A percentile compares a stretch with the other conserved stretches of the same genome.
phyloP scores from a whole-genome alignment of 495 filamentous ascomycete species.

The Penicillium crystallinum region DNA sequence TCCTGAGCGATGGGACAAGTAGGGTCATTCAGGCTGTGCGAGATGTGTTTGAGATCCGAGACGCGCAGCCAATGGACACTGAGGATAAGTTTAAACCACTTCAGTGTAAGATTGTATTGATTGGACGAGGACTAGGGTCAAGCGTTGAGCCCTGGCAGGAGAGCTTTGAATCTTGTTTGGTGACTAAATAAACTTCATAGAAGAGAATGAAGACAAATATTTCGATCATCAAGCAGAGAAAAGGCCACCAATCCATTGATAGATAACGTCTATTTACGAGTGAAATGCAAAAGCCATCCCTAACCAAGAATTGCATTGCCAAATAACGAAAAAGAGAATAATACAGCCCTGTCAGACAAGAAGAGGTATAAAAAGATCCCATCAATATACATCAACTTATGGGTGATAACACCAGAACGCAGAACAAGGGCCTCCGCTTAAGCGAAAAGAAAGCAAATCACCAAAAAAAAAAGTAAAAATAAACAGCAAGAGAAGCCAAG shows the following conservation, averaged over 20 bases:
- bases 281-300: not conserved
- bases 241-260: not conserved
- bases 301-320: conserved; percentile 17
- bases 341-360: conserved; percentile 32
- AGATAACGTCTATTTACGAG: not conserved
- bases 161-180: conserved; percentile 33
- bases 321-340: conserved; percentile 20
- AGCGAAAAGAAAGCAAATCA: conserved; percentile 1
- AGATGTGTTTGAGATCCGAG: conserved; percentile 87
- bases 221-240: not conserved
- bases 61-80: conserved; percentile 41
- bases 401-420: conserved; percentile 17
- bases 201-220: not conserved
- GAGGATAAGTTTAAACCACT: conserved; percentile 12
- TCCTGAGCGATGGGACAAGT: conserved; percentile 52
- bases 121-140: conserved; percentile 58
- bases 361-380: conserved; percentile 17
- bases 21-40: conserved; percentile 88
- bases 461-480: not conserved
- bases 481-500: conserved; percentile 4
- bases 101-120: conserved; percentile 72
- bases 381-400: conserved; percentile 27
- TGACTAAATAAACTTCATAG: not conserved
- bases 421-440: conserved; percentile 16
- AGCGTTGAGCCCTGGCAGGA: conserved; percentile 26